A percentile compares a stretch with the other conserved stretches of the same genome.
phyloP scores from a whole-genome alignment of 805 yeast genomes.

The Candida cerambycidarum region DNA sequence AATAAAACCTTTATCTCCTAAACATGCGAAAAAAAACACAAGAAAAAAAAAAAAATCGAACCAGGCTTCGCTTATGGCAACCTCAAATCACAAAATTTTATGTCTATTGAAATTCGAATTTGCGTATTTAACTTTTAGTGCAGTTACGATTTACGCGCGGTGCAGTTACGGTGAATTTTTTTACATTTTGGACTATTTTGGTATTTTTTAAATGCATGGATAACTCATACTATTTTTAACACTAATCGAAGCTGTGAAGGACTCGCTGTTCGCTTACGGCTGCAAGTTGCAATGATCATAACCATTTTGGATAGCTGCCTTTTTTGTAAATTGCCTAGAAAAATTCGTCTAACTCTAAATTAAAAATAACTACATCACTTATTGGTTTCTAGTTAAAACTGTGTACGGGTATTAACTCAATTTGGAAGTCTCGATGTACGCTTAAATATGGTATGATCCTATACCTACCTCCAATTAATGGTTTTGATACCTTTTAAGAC shows the following conservation, averaged over 20 bases:
- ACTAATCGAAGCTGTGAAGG: not conserved
- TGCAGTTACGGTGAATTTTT: slow-evolving; percentile 2
- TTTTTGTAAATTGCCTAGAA: not conserved
- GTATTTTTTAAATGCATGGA: not conserved
- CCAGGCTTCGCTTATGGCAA: not conserved
- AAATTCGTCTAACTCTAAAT: not conserved
- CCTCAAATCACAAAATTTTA: not conserved
- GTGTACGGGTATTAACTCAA: too few species aligned
- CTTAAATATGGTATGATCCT: too few species aligned
- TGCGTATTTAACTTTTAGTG: not conserved
- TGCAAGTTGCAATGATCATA: not conserved
- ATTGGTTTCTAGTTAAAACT: too few species aligned
- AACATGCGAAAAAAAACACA: slow-evolving; percentile 3
- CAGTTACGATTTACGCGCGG: slow-evolving; percentile 1
- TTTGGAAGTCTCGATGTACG: too few species aligned
- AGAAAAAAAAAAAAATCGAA: slow-evolving; percentile 1
- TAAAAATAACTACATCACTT: not conserved
- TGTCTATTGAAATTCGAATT: slow-evolving; percentile 3
- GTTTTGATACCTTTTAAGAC: too few species aligned
- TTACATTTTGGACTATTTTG: not conserved
- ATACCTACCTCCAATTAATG: too few species aligned
- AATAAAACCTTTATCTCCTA: slow-evolving; percentile 5
- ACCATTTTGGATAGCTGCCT: not conserved
- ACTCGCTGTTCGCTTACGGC: slow-evolving; percentile 3
- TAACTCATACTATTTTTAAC: not conserved